Evolutionary conservation across 805 yeast species (phyloP).

Genomic region (Yarrowia sp.): DNA sequence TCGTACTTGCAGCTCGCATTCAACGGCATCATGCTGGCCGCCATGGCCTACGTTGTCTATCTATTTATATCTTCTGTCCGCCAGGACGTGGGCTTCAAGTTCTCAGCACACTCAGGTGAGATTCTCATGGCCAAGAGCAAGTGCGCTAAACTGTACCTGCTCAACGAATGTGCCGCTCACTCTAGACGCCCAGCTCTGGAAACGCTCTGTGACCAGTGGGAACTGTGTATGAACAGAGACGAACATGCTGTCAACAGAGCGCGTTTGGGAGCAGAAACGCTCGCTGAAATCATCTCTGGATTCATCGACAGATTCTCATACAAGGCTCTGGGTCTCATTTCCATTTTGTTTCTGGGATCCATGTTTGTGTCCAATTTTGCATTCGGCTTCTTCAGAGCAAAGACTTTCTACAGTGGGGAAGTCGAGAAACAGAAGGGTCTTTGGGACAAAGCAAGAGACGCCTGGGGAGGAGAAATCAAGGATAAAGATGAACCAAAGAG

Average conservation of each 20-base stretch:
- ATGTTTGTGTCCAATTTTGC: constrained; percentile 43
- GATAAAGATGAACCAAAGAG: neutral
- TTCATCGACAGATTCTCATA: constrained; percentile 69
- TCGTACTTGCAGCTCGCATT: constrained; percentile 69
- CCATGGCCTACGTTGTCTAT: constrained; percentile 57
- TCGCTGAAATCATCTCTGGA: constrained; percentile 79
- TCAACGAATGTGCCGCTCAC: constrained; percentile 68
- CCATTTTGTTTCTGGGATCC: constrained; percentile 29
- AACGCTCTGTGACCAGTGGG: constrained; percentile 70
- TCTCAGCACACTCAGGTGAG: constrained; percentile 62
- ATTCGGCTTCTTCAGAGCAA: constrained; percentile 45
- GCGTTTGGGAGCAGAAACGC: constrained; percentile 72
- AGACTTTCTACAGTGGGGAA: constrained; percentile 37
- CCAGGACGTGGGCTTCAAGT: constrained; percentile 71
- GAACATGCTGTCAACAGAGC: constrained; percentile 69
- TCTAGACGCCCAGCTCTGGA: constrained; percentile 79
- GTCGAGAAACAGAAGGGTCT: constrained; percentile 33
- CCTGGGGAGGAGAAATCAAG: neutral
- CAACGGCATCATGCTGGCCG: constrained; percentile 58
- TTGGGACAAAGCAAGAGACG: constrained; percentile 21
- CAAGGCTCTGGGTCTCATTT: constrained; percentile 42
- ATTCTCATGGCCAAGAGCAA: constrained; percentile 64
- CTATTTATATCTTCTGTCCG: constrained; percentile 60
- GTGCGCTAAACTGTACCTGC: constrained; percentile 70
- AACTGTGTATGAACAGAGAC: constrained; percentile 79